A percentile compares a stretch with the other conserved stretches of the same genome.
Evolutionary conservation across 345 rosid genomes (phyloP).

Genomic region (Arabidopsis arenosa): DNA sequence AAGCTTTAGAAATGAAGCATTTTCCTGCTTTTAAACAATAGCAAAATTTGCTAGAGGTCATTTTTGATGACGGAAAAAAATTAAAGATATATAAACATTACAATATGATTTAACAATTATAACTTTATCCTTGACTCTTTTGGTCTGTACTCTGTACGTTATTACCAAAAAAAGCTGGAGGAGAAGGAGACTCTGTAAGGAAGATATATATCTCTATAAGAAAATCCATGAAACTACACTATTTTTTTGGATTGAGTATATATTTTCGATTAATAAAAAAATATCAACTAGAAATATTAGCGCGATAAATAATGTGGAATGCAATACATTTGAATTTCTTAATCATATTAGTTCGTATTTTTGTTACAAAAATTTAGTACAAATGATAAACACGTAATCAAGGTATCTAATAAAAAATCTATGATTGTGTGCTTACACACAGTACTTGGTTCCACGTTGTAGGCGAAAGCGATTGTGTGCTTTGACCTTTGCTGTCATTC

Average conservation of each 20-base stretch:
- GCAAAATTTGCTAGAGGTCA: no score
- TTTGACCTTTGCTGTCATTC: slow-evolving; percentile 36
- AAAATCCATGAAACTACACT: background rate
- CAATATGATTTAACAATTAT: no score
- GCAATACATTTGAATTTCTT: background rate
- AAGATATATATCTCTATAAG: background rate
- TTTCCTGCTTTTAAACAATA: no score
- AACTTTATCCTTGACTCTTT: no score
- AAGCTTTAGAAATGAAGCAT: no score
- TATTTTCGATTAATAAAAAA: background rate
- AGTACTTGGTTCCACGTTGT: slow-evolving; percentile 43
- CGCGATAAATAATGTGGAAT: background rate
- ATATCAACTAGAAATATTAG: background rate
- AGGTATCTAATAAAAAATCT: background rate
- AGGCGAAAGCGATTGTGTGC: slow-evolving; percentile 33
- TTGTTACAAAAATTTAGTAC: background rate
- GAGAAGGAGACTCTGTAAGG: no score
- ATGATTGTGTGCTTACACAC: slow-evolving; percentile 3
- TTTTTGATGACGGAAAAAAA: no score
- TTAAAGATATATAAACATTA: no score
- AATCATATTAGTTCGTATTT: background rate
- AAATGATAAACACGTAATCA: background rate
- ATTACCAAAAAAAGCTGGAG: no score
- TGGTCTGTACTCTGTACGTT: no score
- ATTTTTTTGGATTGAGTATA: background rate